These are phyloP conservation scores for Umbelopsis isabellina DNA, from an alignment of 192 early-diverging fungal species.

Conservation along the genomic window DNA sequence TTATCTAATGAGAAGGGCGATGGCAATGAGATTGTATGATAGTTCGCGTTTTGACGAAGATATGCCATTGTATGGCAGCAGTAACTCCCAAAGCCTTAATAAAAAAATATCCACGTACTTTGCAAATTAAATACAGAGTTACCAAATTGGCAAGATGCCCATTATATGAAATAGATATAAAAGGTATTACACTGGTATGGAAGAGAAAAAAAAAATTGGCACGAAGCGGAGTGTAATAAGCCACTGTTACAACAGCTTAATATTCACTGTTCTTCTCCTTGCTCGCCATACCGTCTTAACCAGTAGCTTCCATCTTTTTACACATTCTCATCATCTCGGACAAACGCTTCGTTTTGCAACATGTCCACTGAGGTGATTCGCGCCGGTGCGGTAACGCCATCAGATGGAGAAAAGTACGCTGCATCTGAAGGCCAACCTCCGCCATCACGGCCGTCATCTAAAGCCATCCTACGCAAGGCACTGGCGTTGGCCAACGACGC, in stretches of 20 bases:
- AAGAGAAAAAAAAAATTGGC: neutral
- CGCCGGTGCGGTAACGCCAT: neutral
- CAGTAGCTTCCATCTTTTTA: too few species aligned
- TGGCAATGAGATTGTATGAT: neutral
- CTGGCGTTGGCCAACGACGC: conserved; percentile 40
- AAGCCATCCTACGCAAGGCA: conserved; percentile 35
- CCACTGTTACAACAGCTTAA: neutral
- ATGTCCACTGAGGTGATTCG: conserved; percentile 21
- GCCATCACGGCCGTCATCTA: conserved; percentile 24
- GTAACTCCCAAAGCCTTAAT: too few species aligned
- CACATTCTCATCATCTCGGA: conserved; percentile 9
- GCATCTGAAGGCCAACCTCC: conserved; percentile 4
- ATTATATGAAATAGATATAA: neutral
- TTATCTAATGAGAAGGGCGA: neutral
- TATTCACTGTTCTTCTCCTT: neutral
- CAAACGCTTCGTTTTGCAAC: neutral
- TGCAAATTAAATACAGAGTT: neutral
- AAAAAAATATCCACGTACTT: too few species aligned
- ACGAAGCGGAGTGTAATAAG: conserved; percentile 8
- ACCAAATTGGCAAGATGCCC: neutral
- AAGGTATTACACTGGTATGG: neutral
- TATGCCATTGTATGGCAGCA: too few species aligned
- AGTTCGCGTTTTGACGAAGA: too few species aligned
- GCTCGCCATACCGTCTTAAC: too few species aligned
- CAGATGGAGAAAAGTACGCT: conserved; percentile 6